A percentile compares a stretch with the other conserved stretches of the same genome.
Evolutionary conservation across 176 grass and related monocot genomes (phyloP).

Genomic region (Oryza meyeriana): DNA sequence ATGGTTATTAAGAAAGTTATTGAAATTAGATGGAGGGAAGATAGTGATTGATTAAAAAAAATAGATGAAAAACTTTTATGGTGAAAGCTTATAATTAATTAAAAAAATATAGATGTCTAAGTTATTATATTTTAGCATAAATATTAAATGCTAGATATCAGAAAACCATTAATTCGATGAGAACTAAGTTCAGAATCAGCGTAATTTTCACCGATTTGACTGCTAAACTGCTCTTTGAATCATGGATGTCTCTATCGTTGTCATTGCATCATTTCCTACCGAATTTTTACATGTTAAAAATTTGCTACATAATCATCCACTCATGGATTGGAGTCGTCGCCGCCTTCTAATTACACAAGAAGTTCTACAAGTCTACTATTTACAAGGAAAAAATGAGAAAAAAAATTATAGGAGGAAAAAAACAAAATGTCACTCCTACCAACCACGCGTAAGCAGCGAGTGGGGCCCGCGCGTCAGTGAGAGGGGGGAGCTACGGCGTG

Average conservation of each 20-base stretch:
- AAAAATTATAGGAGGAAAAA: not conserved
- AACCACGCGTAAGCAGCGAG: not conserved
- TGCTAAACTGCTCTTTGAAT: not conserved
- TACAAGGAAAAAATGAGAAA: not conserved
- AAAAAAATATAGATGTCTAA: no score
- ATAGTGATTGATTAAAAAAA: no score
- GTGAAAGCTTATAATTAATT: no score
- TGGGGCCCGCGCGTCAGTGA: slow-evolving; percentile 13
- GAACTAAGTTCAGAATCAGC: not conserved
- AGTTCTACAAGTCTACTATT: slow-evolving; percentile 4
- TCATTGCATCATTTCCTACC: not conserved
- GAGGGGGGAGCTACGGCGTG: slow-evolving; percentile 38
- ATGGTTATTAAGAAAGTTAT: no score
- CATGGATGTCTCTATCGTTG: not conserved
- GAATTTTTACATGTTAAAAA: slow-evolving; percentile 25
- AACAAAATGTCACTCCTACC: not conserved
- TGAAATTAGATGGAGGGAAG: no score
- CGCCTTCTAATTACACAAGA: not conserved
- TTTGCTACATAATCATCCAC: slow-evolving; percentile 15
- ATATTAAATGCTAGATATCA: no score
- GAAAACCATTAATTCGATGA: no score
- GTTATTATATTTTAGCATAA: no score
- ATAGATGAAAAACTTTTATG: no score
- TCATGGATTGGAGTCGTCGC: slow-evolving; percentile 3
- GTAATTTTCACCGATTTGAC: not conserved